A percentile compares a stretch with the other conserved stretches of the same genome.
Evolutionary conservation across 2,329 filamentous ascomycete species (phyloP).

Genomic region (Domatiomyces catenatus): DNA sequence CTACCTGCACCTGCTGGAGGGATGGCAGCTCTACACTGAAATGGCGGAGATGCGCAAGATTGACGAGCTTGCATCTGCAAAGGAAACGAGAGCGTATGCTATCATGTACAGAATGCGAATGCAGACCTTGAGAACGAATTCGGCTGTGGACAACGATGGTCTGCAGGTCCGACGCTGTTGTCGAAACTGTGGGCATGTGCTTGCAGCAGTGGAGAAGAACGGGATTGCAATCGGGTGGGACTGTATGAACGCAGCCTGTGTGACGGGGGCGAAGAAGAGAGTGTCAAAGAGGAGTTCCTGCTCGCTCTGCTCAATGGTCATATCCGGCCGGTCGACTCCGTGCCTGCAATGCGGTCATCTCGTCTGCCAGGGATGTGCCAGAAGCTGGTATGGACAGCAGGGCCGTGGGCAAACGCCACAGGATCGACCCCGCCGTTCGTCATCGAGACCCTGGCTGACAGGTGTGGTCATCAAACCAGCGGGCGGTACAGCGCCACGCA

Average conservation of each 20-base stretch:
- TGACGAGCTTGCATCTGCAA: conserved; percentile 21
- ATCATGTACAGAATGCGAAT: not conserved
- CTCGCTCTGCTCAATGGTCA: conserved; percentile 28
- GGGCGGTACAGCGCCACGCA: too few relatives aligned
- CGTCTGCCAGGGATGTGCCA: conserved; percentile 31
- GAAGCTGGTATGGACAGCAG: conserved; percentile 25
- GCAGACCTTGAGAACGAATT: not conserved
- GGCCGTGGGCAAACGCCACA: conserved; percentile 1
- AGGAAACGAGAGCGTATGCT: not conserved
- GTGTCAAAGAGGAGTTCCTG: conserved; percentile 24
- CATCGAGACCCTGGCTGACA: conserved; percentile 2
- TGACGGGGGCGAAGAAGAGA: conserved; percentile 22
- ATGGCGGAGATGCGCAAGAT: conserved; percentile 45
- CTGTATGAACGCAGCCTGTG: conserved; percentile 20
- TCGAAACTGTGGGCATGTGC: conserved; percentile 23
- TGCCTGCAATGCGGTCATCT: conserved; percentile 35
- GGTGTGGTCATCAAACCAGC: too few relatives aligned
- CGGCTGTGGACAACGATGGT: conserved; percentile 13
- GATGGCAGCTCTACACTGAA: conserved; percentile 41
- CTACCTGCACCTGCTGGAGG: conserved; percentile 44
- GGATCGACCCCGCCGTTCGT: not conserved
- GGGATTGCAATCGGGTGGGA: conserved; percentile 16
- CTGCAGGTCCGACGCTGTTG: conserved; percentile 31
- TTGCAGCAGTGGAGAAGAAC: conserved; percentile 16
- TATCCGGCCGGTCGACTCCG: conserved; percentile 31